A percentile compares a stretch with the other conserved stretches of the same genome.
phyloP scores from a whole-genome alignment of 164 flowering plant genomes.

The Vitis riparia region DNA sequence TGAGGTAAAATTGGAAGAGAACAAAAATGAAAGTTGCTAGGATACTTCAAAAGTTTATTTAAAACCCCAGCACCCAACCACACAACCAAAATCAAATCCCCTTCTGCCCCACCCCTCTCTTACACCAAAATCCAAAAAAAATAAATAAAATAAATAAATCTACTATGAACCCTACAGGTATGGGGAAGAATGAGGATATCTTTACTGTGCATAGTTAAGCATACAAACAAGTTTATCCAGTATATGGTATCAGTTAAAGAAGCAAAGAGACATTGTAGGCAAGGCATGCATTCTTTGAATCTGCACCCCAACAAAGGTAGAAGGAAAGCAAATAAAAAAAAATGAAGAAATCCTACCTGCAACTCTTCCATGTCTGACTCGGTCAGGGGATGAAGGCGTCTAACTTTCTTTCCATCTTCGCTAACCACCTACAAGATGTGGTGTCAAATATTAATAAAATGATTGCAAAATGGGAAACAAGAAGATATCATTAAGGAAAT shows the following conservation, averaged over 20 bases:
- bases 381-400: conserved; percentile 66
- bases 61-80: too few species aligned
- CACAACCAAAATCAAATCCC: too few species aligned
- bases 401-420: conserved; percentile 90
- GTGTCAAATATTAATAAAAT: neutral
- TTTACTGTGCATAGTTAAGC: too few species aligned
- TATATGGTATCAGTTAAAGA: neutral
- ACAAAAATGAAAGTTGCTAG: neutral
- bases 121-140: neutral
- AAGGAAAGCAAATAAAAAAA: conserved; percentile 2
- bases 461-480: neutral
- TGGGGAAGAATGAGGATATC: too few species aligned
- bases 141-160: neutral
- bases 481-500: neutral
- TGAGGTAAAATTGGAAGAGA: neutral
- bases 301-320: neutral
- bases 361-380: conserved; percentile 80
- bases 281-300: neutral
- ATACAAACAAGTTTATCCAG: neutral
- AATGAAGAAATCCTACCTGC: conserved; percentile 51
- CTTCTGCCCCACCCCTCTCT: too few species aligned
- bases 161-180: too few species aligned
- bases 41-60: too few species aligned
- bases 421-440: conserved; percentile 62
- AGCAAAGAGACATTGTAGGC: neutral